Evolutionary conservation across 139 green algal species (phyloP).

Genomic region (Auxenochlorella protothecoides): DNA sequence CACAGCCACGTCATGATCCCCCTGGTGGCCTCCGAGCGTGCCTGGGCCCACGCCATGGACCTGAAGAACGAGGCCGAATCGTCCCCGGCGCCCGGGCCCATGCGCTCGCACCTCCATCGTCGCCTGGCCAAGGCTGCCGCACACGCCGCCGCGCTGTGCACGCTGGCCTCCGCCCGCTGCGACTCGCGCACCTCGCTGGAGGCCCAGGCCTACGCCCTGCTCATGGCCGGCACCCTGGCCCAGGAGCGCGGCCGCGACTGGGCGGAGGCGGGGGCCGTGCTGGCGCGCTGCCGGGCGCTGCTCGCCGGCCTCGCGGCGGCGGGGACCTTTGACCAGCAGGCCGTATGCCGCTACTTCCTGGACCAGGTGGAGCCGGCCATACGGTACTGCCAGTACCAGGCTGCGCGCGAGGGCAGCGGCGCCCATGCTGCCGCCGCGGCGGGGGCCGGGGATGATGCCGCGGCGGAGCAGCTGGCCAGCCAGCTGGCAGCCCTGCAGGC

Average conservation of each 20-base stretch:
- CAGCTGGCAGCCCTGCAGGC: conserved; percentile 8
- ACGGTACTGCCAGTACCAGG: conserved; percentile 79
- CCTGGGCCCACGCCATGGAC: conserved; percentile 82
- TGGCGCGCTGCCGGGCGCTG: conserved; percentile 68
- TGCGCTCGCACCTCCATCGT: conserved; percentile 56
- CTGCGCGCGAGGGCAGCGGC: conserved; percentile 29
- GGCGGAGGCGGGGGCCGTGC: conserved; percentile 31
- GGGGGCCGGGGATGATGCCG: no score
- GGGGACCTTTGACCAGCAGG: conserved; percentile 55
- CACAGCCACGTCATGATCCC: conserved; percentile 75
- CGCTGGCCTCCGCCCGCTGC: conserved; percentile 30
- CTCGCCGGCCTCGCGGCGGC: conserved; percentile 65
- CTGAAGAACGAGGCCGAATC: conserved; percentile 68
- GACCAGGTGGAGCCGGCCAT: conserved; percentile 74
- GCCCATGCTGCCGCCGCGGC: conserved; percentile 6
- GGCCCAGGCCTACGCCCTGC: conserved; percentile 71
- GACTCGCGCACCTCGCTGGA: conserved; percentile 67
- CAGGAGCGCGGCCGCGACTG: conserved; percentile 74
- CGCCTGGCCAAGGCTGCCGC: conserved; percentile 59
- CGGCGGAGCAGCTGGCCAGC: no score
- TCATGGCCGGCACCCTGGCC: conserved; percentile 58
- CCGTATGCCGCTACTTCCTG: conserved; percentile 56
- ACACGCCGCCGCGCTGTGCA: conserved; percentile 45
- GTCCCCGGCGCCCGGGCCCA: conserved; percentile 13
- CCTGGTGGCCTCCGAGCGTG: conserved; percentile 74